Evolutionary conservation across 2,329 filamentous ascomycete genomes (phyloP).

Genomic region (Fusarium nematophilum): DNA sequence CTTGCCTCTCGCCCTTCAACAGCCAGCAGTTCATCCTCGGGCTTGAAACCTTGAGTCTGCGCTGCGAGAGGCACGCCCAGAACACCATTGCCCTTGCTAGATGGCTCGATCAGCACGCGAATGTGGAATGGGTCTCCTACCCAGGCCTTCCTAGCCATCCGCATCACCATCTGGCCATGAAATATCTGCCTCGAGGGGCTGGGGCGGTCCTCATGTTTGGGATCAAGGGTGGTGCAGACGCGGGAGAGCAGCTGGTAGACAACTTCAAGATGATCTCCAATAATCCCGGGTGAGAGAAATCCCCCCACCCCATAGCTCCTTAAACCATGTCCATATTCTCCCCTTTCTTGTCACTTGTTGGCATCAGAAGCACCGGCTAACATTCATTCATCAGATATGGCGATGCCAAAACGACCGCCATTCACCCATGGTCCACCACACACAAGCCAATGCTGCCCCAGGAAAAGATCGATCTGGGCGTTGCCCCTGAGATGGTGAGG

Average conservation of each 20-base stretch:
- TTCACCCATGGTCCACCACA: constrained; percentile 93
- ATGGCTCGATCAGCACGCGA: constrained; percentile 83
- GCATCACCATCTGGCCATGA: constrained; percentile 81
- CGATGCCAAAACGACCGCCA: constrained; percentile 91
- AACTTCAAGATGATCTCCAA: constrained; percentile 94
- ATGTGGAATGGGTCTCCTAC: constrained; percentile 93
- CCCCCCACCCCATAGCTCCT: too few species aligned
- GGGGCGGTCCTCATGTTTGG: constrained; percentile 93
- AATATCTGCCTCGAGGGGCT: constrained; percentile 84
- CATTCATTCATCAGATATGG: constrained; percentile 93
- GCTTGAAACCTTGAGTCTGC: constrained; percentile 86
- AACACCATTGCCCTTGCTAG: constrained; percentile 83
- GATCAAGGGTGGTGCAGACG: constrained; percentile 83
- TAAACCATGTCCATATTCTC: too few species aligned
- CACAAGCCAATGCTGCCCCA: constrained; percentile 90
- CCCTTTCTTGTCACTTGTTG: too few species aligned
- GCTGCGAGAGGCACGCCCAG: constrained; percentile 84
- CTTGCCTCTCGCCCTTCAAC: constrained; percentile 84
- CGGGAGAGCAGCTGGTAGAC: constrained; percentile 88
- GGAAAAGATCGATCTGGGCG: constrained; percentile 83
- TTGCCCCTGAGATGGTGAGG: constrained; percentile 87
- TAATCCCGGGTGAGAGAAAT: constrained; percentile 10
- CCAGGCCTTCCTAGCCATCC: constrained; percentile 84
- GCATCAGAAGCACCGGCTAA: too few species aligned
- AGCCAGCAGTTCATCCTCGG: constrained; percentile 91